A percentile compares a stretch with the other conserved stretches of the same genome.
Conservation (phyloP, 1,284 basidiomycete genomes). For the Austroboletus niveus region DNA sequence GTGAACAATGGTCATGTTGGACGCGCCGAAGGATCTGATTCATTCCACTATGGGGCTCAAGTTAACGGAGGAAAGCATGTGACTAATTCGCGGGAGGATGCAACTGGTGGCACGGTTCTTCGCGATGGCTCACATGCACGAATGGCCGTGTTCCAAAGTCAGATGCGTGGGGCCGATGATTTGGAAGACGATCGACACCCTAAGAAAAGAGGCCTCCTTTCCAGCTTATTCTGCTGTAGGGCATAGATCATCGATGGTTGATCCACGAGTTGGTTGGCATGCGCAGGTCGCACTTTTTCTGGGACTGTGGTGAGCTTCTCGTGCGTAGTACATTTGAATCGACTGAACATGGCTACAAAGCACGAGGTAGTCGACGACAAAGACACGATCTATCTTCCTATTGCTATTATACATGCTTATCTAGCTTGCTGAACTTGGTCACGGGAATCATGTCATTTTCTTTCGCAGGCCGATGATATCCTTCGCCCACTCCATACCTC, state of each 20-base stretch:
- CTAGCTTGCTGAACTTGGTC: constrained; percentile 31
- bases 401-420: constrained; percentile 36
- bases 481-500: constrained; percentile 24
- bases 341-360: constrained; percentile 10
- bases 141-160: constrained; percentile 58
- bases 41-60: constrained; percentile 57
- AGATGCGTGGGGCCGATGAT: constrained; percentile 40
- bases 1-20: constrained; percentile 36
- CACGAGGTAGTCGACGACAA: constrained; percentile 31
- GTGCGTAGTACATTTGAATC: not conserved
- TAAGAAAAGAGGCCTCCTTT: constrained; percentile 34
- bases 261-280: constrained; percentile 16
- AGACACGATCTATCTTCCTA: constrained; percentile 32
- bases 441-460: constrained; percentile 29
- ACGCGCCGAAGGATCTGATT: constrained; percentile 53
- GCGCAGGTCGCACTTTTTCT: constrained; percentile 31
- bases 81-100: constrained; percentile 46
- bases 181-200: constrained; percentile 35
- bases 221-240: constrained; percentile 32
- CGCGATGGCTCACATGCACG: constrained; percentile 38
- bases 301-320: constrained; percentile 23
- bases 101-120: constrained; percentile 39
- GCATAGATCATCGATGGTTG: constrained; percentile 27
- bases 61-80: constrained; percentile 44
- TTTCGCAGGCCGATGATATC: constrained; percentile 35